Conservation (phyloP, 176 grass and related monocot genomes). For the Guadua angustifolia region DNA sequence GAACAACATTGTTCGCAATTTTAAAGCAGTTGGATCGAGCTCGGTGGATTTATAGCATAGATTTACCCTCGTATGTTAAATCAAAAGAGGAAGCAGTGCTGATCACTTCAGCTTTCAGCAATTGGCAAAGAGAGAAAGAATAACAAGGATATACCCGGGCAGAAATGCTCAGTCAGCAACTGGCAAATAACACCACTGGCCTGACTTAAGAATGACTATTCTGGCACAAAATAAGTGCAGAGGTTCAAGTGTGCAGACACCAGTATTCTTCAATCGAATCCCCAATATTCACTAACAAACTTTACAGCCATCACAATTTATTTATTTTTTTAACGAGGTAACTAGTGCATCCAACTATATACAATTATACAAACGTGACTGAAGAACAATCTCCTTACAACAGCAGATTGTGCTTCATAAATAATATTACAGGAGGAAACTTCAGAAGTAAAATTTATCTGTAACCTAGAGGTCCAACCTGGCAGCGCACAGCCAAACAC, state of each 20-base stretch:
- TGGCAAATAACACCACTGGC: not conserved
- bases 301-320: slow-evolving; percentile 7
- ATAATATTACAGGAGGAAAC: slow-evolving; percentile 44
- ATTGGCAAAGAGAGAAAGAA: not conserved
- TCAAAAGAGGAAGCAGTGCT: too few relatives aligned
- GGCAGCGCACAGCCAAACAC: slow-evolving; percentile 24
- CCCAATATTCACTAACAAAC: slow-evolving; percentile 12
- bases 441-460: slow-evolving; percentile 37
- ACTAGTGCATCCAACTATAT: not conserved
- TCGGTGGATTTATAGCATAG: too few relatives aligned
- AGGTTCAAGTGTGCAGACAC: not conserved
- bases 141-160: not conserved
- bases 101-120: too few relatives aligned
- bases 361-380: slow-evolving; percentile 4
- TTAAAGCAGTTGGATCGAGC: too few relatives aligned
- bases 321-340: not conserved
- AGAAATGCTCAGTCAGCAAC: not conserved
- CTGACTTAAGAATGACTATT: not conserved
- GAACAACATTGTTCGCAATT: too few relatives aligned
- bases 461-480: slow-evolving; percentile 41
- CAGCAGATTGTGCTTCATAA: slow-evolving; percentile 23
- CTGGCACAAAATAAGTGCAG: slow-evolving; percentile 27
- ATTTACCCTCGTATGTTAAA: too few relatives aligned
- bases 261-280: not conserved
- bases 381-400: slow-evolving; percentile 37